Percentiles rank a stretch among this genome's conserved stretches.
Conservation (phyloP, 495 filamentous ascomycete species). For the Aspergillus panamensis region DNA sequence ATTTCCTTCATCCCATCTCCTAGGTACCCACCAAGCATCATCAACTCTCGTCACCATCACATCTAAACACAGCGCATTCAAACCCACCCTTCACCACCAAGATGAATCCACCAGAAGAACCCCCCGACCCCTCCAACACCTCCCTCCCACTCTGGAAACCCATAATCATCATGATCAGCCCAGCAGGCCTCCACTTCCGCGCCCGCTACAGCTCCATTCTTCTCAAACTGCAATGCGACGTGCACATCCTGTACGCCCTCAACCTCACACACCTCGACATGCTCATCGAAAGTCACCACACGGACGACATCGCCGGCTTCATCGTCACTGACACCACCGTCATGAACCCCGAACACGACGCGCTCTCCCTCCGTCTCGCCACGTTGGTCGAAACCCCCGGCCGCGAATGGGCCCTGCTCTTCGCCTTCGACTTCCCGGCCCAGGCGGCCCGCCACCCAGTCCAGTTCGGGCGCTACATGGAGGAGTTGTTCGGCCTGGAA, state of each 20-base stretch:
- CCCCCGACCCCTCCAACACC: neutral
- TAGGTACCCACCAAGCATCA: too few species aligned
- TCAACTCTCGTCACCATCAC: too few species aligned
- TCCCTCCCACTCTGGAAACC: neutral
- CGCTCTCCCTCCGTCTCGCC: neutral
- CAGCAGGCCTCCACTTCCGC: neutral
- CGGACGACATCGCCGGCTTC: slow-evolving; percentile 12
- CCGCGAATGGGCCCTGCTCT: slow-evolving; percentile 11
- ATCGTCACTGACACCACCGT: slow-evolving; percentile 11
- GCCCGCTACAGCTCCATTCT: slow-evolving; percentile 2
- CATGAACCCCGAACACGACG: slow-evolving; percentile 7
- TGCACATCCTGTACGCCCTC: slow-evolving; percentile 2
- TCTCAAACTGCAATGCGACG: slow-evolving; percentile 11
- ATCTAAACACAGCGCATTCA: too few species aligned
- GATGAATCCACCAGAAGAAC: neutral
- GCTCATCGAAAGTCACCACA: neutral
- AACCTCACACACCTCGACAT: neutral
- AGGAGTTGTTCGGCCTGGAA: slow-evolving; percentile 1
- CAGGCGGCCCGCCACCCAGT: slow-evolving; percentile 9
- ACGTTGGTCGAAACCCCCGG: neutral
- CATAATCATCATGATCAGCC: neutral
- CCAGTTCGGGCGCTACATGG: slow-evolving; percentile 11
- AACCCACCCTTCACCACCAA: too few species aligned
- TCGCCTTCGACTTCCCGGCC: slow-evolving; percentile 17
- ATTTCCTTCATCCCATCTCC: too few species aligned